Conservation (phyloP, 345 rosid genomes). For the Abelmoschus esculentus region DNA sequence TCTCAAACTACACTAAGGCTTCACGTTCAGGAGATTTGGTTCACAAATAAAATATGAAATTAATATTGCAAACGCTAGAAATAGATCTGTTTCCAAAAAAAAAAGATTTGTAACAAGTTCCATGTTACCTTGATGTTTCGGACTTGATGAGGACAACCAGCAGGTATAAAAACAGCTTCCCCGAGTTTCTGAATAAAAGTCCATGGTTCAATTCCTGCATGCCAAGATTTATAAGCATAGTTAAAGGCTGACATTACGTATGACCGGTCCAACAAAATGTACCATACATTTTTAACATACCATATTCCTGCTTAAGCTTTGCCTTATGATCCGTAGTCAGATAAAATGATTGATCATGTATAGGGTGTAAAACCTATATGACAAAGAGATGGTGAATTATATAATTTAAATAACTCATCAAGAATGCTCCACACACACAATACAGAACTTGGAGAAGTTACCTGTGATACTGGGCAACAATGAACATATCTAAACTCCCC, state of each 20-base stretch:
- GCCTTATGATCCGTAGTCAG: constrained; percentile 48
- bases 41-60: neutral
- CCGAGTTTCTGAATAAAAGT: constrained; percentile 56
- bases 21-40: neutral
- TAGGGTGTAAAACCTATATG: constrained; percentile 60
- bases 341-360: constrained; percentile 67
- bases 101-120: neutral
- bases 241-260: neutral
- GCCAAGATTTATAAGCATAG: neutral
- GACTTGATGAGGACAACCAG: constrained; percentile 72
- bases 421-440: neutral
- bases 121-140: constrained; percentile 28
- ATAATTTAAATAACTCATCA: neutral
- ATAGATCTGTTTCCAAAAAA: no score
- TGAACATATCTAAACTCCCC: constrained; percentile 64
- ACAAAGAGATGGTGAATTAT: neutral
- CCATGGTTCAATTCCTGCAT: constrained; percentile 60
- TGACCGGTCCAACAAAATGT: neutral
- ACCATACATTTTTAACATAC: constrained; percentile 20
- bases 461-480: constrained; percentile 54
- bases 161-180: constrained; percentile 64
- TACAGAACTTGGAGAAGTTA: constrained; percentile 6
- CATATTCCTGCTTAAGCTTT: constrained; percentile 73
- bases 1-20: neutral
- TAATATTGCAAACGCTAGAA: no score